Evolutionary conservation across 2,329 filamentous ascomycete genomes (phyloP).

Genomic region (Myotisia sp.): DNA sequence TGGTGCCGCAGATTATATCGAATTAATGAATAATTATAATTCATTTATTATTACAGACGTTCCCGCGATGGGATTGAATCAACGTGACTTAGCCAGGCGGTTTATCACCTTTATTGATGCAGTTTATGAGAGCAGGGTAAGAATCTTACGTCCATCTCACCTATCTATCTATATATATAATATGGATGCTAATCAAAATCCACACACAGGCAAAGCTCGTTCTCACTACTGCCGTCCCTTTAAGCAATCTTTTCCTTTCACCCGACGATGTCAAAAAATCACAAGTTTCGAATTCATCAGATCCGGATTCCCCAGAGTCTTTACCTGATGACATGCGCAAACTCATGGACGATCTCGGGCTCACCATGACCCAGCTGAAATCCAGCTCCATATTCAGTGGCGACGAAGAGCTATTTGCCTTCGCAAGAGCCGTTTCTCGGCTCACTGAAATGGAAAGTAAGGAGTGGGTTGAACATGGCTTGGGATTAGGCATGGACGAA

Average conservation of each 20-base stretch:
- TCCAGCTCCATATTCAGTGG: conserved; percentile 77
- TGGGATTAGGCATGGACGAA: conserved; percentile 36
- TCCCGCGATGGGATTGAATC: conserved; percentile 75
- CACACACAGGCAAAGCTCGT: conserved; percentile 69
- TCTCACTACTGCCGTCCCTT: conserved; percentile 72
- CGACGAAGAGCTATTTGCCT: conserved; percentile 93
- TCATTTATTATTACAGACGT: conserved; percentile 85
- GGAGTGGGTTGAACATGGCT: conserved; percentile 80
- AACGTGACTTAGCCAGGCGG: conserved; percentile 73
- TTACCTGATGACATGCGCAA: conserved; percentile 55
- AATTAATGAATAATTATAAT: conserved; percentile 78
- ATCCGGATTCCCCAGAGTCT: conserved; percentile 18
- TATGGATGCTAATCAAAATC: not conserved
- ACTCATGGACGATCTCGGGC: conserved; percentile 75
- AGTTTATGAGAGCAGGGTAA: conserved; percentile 61
- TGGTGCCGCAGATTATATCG: conserved; percentile 87
- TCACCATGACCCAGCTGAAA: conserved; percentile 74
- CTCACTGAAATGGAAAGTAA: conserved; percentile 84
- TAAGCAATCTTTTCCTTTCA: conserved; percentile 75
- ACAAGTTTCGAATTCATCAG: conserved; percentile 25
- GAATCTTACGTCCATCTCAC: conserved; percentile 11
- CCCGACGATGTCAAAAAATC: conserved; percentile 52
- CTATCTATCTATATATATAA: too few species aligned
- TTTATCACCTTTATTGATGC: conserved; percentile 98
- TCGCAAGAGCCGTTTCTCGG: conserved; percentile 72